These are phyloP conservation scores for Berkeleyomyces rouxiae DNA, from an alignment of 2,329 filamentous ascomycete genomes.

Conservation along the genomic window DNA sequence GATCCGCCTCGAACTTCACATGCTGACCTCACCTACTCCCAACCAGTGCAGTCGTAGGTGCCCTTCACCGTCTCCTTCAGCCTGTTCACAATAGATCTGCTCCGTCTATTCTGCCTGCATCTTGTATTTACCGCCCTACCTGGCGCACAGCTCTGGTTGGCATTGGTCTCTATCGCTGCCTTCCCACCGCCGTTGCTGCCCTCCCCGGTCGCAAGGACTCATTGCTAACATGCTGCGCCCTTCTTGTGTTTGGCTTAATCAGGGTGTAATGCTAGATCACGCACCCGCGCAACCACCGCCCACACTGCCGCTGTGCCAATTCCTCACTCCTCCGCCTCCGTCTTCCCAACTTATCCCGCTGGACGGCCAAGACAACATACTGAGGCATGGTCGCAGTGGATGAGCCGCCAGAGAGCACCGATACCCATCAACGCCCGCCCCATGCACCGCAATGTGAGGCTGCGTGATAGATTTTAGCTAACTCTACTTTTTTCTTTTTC, in stretches of 20 bases:
- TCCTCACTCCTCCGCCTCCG: background rate
- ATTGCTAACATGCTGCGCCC: background rate
- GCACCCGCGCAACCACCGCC: constrained; percentile 18
- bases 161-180: background rate
- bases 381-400: constrained; percentile 13
- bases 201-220: background rate
- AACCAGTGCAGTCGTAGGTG: background rate
- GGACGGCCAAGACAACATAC: constrained; percentile 5
- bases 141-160: background rate
- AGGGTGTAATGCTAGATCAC: background rate
- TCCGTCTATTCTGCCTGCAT: background rate
- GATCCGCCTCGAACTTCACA: too few relatives aligned
- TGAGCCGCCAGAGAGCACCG: constrained; percentile 12
- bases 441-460: background rate
- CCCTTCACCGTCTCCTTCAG: background rate
- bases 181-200: background rate
- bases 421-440: constrained; percentile 3
- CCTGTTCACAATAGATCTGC: background rate
- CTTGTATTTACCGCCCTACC: background rate
- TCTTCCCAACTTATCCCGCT: background rate
- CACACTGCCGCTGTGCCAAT: background rate
- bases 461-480: background rate
- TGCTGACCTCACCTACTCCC: background rate
- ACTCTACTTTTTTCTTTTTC: constrained; percentile 8
- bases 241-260: background rate